Evolutionary conservation across 139 green algal genomes (phyloP), one percentile per base, ranked within the genome.

Genomic region (Penium margaritaceum): DNA sequence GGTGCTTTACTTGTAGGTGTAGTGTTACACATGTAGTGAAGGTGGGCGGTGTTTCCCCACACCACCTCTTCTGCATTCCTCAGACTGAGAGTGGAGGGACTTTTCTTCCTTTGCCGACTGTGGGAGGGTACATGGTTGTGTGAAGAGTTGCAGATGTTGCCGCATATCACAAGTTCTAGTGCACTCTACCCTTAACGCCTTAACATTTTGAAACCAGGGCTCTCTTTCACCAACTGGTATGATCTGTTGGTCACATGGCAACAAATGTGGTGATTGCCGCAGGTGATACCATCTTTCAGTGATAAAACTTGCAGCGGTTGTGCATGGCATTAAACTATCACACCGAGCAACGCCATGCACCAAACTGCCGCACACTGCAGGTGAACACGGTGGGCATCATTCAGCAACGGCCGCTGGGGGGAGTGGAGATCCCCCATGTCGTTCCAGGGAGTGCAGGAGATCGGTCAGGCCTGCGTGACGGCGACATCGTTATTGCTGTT

Each of bases 401-500:
- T 24, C 24, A 83, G 44, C 53, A 83, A 44, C 35, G 27, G 19
- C 58, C 43, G 37, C 51, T 34, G 43, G 66, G 75, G 1, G 75
- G 79, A 35, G 75, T 83, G 39, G 1, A 41, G 17, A 51, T 84
- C 17, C 30, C 47, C 5, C 41, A 61, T 6, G 71, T 83, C n/a
- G 17, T 74, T n/a, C 32, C 63, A 19, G n/a, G 54, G 27, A 87
- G 84, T 0, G 82, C 85, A 0, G 92, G 85, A 0, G 83, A 85
- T 3, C 63, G 67, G 35, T 87, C 83, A 29, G 93, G 93, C 7
- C 34, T 97, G 27, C 55, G 79, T 35, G 37, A 27, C 1, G 87
- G 88, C 0, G 92, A 96, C 72, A 46, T 95, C 36, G 79, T 96
- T 47, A 41, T 93, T 29, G n/a, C 53, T n/a, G 73, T 95, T 19